Percentiles rank a stretch among this genome's conserved stretches.
Conservation (phyloP, 306 rosid species). For the Rosa lucieae region DNA sequence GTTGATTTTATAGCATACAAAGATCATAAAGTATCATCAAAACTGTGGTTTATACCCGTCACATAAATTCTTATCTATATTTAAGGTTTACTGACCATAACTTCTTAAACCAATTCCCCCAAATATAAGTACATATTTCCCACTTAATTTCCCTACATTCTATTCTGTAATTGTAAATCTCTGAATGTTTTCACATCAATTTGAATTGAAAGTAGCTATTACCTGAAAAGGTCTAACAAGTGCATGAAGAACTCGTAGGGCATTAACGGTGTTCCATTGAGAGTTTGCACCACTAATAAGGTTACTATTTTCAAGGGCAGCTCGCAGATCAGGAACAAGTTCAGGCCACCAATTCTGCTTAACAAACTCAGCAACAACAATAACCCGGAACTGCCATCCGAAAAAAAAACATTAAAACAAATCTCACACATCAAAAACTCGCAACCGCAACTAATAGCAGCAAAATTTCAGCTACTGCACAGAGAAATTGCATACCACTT, state of each 20-base stretch:
- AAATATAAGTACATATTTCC: neutral
- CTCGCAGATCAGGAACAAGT: slow-evolving; percentile 62
- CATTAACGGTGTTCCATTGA: slow-evolving; percentile 58
- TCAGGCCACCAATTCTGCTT: slow-evolving; percentile 69
- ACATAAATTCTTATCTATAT: neutral
- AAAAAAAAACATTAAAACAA: neutral
- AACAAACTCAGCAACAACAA: slow-evolving; percentile 64
- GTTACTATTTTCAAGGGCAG: slow-evolving; percentile 69
- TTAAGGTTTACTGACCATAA: neutral
- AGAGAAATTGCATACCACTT: slow-evolving; percentile 46
- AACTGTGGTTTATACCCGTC: neutral
- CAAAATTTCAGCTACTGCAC: neutral
- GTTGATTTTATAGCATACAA: neutral
- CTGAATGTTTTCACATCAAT: neutral
- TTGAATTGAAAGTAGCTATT: neutral
- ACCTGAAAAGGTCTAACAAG: slow-evolving; percentile 91
- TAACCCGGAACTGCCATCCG: slow-evolving; percentile 54
- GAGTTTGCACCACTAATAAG: slow-evolving; percentile 41
- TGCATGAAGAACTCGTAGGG: slow-evolving; percentile 65
- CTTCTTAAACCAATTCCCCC: neutral
- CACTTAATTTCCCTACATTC: neutral
- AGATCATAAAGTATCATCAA: neutral
- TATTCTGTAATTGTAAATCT: neutral
- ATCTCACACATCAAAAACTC: neutral
- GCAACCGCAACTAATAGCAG: slow-evolving; percentile 12